phyloP scores from a whole-genome alignment of 352 stramenopile genomes.

The Phytophthora syringae region DNA sequence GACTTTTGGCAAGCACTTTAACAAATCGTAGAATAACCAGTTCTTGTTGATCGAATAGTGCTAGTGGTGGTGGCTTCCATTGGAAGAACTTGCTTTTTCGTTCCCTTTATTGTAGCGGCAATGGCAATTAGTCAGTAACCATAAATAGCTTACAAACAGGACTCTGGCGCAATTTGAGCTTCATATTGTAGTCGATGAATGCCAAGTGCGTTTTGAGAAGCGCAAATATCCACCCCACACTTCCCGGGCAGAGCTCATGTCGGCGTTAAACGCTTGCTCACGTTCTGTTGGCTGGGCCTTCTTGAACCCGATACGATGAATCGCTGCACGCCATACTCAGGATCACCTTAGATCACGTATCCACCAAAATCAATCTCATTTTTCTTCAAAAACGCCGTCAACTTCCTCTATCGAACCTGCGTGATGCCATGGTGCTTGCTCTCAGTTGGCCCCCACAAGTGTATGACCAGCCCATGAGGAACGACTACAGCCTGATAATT shows the following conservation, averaged over 20 bases:
- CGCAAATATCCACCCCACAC: slow-evolving; percentile 13
- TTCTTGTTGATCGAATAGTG: slow-evolving; percentile 1
- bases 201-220: slow-evolving; percentile 9
- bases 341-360: slow-evolving; percentile 1
- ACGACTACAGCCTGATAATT: slow-evolving; percentile 14
- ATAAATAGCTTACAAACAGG: slow-evolving; percentile 15
- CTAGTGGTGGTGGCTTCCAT: slow-evolving; percentile 15
- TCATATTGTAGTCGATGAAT: slow-evolving; percentile 20
- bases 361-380: neutral
- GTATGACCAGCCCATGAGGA: neutral
- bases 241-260: slow-evolving; percentile 1
- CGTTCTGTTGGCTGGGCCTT: neutral
- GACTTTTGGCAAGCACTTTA: slow-evolving; percentile 14
- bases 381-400: neutral
- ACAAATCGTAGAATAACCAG: slow-evolving; percentile 2
- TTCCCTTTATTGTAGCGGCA: slow-evolving; percentile 14
- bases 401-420: slow-evolving; percentile 1
- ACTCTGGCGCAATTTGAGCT: slow-evolving; percentile 6
- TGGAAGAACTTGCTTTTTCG: slow-evolving; percentile 18
- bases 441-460: neutral
- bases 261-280: neutral
- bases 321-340: slow-evolving; percentile 1
- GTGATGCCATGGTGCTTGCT: slow-evolving; percentile 2
- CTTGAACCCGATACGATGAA: slow-evolving; percentile 9
- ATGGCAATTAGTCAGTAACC: slow-evolving; percentile 19